Percentiles rank a stretch among this genome's conserved stretches.
phyloP scores from a whole-genome alignment of 1,284 basidiomycete genomes.

The Tilletiopsis washingtonensis region DNA sequence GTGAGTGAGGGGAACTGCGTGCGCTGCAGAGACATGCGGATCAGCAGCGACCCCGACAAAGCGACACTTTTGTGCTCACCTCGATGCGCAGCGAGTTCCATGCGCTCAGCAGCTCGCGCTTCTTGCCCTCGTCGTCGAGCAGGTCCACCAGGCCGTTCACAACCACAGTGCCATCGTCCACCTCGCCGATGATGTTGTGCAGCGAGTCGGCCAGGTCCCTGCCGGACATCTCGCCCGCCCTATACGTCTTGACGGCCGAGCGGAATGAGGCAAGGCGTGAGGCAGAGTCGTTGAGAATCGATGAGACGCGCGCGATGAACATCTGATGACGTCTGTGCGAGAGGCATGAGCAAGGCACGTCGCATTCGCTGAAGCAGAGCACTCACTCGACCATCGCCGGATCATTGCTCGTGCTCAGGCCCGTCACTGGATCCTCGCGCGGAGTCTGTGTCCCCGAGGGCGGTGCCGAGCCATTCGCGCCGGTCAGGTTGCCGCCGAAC shows the following conservation, averaged over 20 bases:
- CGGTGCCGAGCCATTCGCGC: constrained; percentile 53
- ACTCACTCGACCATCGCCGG: neutral
- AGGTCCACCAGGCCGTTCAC: constrained; percentile 59
- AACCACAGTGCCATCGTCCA: constrained; percentile 52
- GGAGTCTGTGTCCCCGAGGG: constrained; percentile 51
- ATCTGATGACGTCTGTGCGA: constrained; percentile 55
- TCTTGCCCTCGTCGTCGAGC: constrained; percentile 61
- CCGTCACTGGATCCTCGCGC: neutral
- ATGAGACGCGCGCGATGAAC: constrained; percentile 62
- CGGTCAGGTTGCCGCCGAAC: neutral
- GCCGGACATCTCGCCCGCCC: constrained; percentile 67
- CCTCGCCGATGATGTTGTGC: constrained; percentile 52
- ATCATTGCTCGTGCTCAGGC: neutral
- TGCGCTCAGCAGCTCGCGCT: constrained; percentile 61
- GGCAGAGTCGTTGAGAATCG: constrained; percentile 59
- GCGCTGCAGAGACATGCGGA: neutral
- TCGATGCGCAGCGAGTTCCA: constrained; percentile 80
- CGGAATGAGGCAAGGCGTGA: constrained; percentile 69
- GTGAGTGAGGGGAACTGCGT: constrained; percentile 72
- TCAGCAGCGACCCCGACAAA: neutral
- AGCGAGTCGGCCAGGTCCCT: constrained; percentile 78
- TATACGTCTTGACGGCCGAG: constrained; percentile 71
- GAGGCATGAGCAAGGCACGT: neutral
- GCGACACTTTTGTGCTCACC: constrained; percentile 30
- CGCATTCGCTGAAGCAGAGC: neutral